These are phyloP conservation scores for Xerocomellus chrysenteron DNA, from an alignment of 768 basidiomycete species.

Conservation along the genomic window DNA sequence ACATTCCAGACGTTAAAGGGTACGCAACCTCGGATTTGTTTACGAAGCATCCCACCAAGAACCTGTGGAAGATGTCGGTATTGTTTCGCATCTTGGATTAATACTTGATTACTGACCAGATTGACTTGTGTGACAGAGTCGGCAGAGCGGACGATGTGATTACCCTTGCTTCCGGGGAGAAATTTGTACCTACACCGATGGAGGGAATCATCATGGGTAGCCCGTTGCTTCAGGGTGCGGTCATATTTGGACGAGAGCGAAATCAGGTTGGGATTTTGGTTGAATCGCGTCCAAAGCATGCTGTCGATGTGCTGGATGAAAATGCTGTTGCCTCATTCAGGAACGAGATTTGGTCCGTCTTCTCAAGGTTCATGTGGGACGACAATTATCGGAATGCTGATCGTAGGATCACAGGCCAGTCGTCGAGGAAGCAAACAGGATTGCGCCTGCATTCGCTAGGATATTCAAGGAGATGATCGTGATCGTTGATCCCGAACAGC, in stretches of 20 bases:
- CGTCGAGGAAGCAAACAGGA: neutral
- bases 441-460: neutral
- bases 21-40: slow-evolving; percentile 47
- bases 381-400: neutral
- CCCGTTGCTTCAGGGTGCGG: neutral
- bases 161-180: neutral
- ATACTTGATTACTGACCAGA: neutral
- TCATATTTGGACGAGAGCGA: neutral
- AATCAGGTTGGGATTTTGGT: neutral
- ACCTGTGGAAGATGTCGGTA: slow-evolving; percentile 37
- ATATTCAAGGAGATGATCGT: neutral
- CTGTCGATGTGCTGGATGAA: neutral
- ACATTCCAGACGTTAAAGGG: slow-evolving; percentile 39
- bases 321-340: neutral
- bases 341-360: neutral
- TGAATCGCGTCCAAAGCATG: neutral
- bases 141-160: slow-evolving; percentile 26
- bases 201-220: neutral
- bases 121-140: slow-evolving; percentile 24
- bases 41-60: slow-evolving; percentile 42
- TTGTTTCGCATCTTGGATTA: neutral
- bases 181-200: neutral
- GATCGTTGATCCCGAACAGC: neutral
- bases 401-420: neutral
- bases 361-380: neutral